Base-by-base conservation (phyloP, 768 basidiomycete genomes). In the Hebeloma cylindrosporum region DNA sequence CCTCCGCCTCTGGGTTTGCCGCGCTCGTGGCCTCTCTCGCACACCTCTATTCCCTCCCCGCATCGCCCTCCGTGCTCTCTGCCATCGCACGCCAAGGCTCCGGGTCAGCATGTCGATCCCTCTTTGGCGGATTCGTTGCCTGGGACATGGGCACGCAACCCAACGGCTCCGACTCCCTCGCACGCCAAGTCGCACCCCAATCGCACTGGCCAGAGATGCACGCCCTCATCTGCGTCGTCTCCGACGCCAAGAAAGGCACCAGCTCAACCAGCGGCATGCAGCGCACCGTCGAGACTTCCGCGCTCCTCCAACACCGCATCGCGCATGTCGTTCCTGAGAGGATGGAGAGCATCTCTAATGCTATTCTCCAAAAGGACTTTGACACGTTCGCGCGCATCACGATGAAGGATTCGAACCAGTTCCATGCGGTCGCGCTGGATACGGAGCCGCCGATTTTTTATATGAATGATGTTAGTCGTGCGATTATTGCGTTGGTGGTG, bases 391-490 rank as follows among this genome's bases (percentile, higher is more conserved):
- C 93, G 0, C 69, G 71, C 48, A 80, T 97, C 64, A 99, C 96
- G 16, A 99, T 98, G 93, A 82, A 79, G 37, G 96, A 99, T 64
- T 95, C 93, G 40, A 99, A 99, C 71, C 88, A 92, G 71, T 99
- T 99, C 82, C 96, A 99, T 62, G 93, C 96, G 20, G 92, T 97
- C 53, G 89, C 88, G 38, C 84, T 98, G 52, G 96, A 99, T 69
- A 98, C 96, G 0, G 82, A 87, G 31, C 96, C 96, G 1, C 96
- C 96, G 31, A 98, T 98, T 67, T 98, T 99, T 67, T 99, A 99
- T 75, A 85, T 99, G 82, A 97, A 97, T 72, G 96, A 99, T 67
- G 91, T 95, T 57, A 88, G 84, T 45, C 78, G 88, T n/a, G 66
- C 90, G n/a, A 91, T 99, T 69, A 91, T 99, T 61, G 74, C 84